Evolutionary conservation across 1,139 yeast genomes (phyloP), one percentile per base, ranked within the genome.

Genomic region (Yamadazyma pseudoaaseri): DNA sequence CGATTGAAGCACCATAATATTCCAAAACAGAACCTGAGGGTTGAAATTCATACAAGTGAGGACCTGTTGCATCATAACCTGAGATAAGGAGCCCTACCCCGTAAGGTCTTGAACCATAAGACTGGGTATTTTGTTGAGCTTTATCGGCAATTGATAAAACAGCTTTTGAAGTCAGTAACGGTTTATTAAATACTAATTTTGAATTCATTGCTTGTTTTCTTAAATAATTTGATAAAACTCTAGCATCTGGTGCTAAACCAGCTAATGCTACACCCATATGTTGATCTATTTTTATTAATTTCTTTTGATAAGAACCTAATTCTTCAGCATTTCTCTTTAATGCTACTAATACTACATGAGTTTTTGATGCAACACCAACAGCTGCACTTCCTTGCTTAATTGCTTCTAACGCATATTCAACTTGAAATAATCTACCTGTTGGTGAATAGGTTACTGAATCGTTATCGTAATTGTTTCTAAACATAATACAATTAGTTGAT

Each of bases 381-480:
- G 97, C 92, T 3, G 97, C 97, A 48, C 95, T 83, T 30, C 98
- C 98, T 65, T 92, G 98, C 58, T 92, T 92, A 62, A 92, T 92
- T 12, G 98, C 97, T 56, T 92, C 98, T 41, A 90, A 70, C 3
- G 98, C 98, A 54, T 92, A 92, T 59, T 92, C 99, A 23, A 82
- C 81, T 64, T 92, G 98, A 68, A 92, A 92, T 42, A 92, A 76
- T 52, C 97, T 77, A 14, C 98, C 98, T 2, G 97, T 92, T 35
- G 98, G 97, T 26, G 97, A 89, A 65, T 86, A 92, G 16, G 98
- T 92, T 42, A 92, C 96, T 27, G 97, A 82, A 60, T 92, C 98
- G 75, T 95, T 94, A 60, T 92, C 98, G 75, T 92, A 92, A 54
- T 95, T 92, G 66, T 92, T 92, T 73, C 98, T 86, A 60, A 92